phyloP scores from a whole-genome alignment of 129 eudicot genomes.

The Gnaphalium uliginosum region DNA sequence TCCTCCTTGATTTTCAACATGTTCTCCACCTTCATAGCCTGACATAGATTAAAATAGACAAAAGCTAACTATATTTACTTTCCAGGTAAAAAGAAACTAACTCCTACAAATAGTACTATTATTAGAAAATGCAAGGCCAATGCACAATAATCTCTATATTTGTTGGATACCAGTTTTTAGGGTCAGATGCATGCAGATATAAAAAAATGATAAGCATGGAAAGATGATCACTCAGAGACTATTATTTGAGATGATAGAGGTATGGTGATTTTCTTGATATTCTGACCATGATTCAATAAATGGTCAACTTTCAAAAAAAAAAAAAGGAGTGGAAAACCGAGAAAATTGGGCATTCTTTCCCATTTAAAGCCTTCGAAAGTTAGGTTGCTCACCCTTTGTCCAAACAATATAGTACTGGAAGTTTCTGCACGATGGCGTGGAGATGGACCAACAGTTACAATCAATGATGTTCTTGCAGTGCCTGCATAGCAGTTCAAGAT shows the following conservation, averaged over 20 bases:
- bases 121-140: constrained; percentile 7
- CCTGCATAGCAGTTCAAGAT: constrained; percentile 47
- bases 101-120: background rate
- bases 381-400: constrained; percentile 86
- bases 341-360: background rate
- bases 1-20: constrained; percentile 98
- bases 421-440: constrained; percentile 99
- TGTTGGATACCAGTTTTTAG: background rate
- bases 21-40: constrained; percentile 99
- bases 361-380: constrained; percentile 10
- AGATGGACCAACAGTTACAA: constrained; percentile 95
- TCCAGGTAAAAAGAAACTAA: background rate
- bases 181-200: background rate
- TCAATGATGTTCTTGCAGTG: constrained; percentile 90
- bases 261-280: too few species aligned
- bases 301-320: constrained; percentile 5
- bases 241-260: constrained; percentile 5
- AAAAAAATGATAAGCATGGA: background rate
- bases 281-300: background rate
- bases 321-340: background rate
- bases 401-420: constrained; percentile 89
- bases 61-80: constrained; percentile 12
- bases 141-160: background rate
- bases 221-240: background rate
- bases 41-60: constrained; percentile 25